phyloP scores from a whole-genome alignment of 805 yeast genomes.

The Myxozyma monticola region DNA sequence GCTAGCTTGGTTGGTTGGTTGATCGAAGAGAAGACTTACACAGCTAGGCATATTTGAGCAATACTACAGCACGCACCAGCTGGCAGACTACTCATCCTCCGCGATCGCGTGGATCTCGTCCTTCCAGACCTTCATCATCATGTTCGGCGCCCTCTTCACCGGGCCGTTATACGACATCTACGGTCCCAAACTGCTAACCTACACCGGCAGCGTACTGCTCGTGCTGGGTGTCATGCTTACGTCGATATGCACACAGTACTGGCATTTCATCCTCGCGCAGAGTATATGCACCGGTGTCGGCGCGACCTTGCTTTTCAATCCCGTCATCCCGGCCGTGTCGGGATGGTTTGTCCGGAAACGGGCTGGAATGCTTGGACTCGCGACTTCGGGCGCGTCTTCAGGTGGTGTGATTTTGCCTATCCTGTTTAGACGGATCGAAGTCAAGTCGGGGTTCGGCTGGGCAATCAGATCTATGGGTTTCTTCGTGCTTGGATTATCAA shows the following conservation, averaged over 20 bases:
- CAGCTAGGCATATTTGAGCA: slow-evolving; percentile 33
- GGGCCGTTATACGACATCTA: slow-evolving; percentile 37
- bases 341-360: slow-evolving; percentile 49
- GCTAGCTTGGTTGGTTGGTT: neutral
- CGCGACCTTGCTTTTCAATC: slow-evolving; percentile 45
- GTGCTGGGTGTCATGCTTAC: slow-evolving; percentile 38
- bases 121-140: slow-evolving; percentile 34
- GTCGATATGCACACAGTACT: slow-evolving; percentile 43
- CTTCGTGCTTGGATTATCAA: slow-evolving; percentile 39
- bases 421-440: slow-evolving; percentile 45
- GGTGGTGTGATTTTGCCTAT: slow-evolving; percentile 54
- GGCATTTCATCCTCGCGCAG: slow-evolving; percentile 56
- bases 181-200: slow-evolving; percentile 30
- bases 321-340: slow-evolving; percentile 47
- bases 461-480: slow-evolving; percentile 53
- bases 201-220: slow-evolving; percentile 31
- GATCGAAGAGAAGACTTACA: slow-evolving; percentile 6
- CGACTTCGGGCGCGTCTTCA: slow-evolving; percentile 51
- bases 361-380: slow-evolving; percentile 48
- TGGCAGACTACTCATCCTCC: slow-evolving; percentile 32
- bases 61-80: slow-evolving; percentile 32
- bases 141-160: slow-evolving; percentile 31
- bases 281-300: slow-evolving; percentile 53
- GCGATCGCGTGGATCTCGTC: slow-evolving; percentile 40
- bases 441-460: slow-evolving; percentile 53